Conservation (phyloP, 768 basidiomycete genomes). For the Cystobasidium onofrii region DNA sequence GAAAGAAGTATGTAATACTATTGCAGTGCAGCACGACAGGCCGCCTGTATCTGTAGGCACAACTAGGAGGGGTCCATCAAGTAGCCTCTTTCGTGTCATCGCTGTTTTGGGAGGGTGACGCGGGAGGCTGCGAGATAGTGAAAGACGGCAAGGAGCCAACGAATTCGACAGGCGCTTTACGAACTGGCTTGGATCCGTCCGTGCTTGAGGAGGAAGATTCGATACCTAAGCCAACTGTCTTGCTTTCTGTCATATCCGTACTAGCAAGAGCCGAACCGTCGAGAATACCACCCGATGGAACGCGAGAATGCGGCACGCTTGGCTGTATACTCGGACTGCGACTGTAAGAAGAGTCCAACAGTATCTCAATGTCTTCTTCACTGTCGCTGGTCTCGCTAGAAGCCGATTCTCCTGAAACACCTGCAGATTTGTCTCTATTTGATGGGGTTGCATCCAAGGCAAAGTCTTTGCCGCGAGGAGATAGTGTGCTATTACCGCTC, state of each 20-base stretch:
- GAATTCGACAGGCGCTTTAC: background rate
- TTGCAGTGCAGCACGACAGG: too few relatives aligned
- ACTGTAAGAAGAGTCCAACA: background rate
- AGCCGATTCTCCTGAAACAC: background rate
- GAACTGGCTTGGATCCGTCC: background rate
- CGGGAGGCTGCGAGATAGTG: slow-evolving; percentile 11
- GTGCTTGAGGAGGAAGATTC: background rate
- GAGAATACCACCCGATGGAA: background rate
- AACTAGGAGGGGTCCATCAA: too few relatives aligned
- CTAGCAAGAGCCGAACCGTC: background rate
- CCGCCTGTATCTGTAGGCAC: too few relatives aligned
- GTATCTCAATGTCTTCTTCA: slow-evolving; percentile 21
- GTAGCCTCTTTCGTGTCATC: background rate
- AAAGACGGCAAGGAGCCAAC: slow-evolving; percentile 26
- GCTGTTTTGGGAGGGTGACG: slow-evolving; percentile 5
- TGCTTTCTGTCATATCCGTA: background rate
- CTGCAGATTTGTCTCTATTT: background rate
- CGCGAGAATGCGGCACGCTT: background rate
- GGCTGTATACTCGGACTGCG: slow-evolving; percentile 4
- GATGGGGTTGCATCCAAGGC: background rate
- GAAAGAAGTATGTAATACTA: too few relatives aligned
- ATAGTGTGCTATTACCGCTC: background rate
- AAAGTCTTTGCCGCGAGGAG: background rate
- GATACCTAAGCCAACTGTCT: background rate
- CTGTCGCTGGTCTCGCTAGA: slow-evolving; percentile 4